Base-by-base conservation (phyloP, 176 grass and related monocot genomes). In the Neostapfia colusana region DNA sequence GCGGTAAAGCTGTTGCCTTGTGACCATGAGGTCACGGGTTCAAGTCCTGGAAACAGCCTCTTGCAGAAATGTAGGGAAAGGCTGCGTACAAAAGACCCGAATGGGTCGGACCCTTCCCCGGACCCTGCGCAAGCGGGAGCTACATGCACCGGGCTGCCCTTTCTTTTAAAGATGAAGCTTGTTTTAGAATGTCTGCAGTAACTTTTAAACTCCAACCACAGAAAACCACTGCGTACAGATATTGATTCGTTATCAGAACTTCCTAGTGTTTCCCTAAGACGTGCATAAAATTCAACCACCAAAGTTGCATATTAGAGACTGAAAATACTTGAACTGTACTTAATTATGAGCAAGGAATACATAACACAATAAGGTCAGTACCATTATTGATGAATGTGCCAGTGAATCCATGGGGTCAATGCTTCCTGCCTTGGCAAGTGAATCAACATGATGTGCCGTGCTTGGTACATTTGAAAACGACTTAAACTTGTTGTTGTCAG, bases 401-500 rank as follows among this genome's bases (percentile, higher is more conserved):
- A 38, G 24, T 5, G 51, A 77, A 74, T 69, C 68, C 38, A 75
- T 77, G 17, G 67, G 58, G 49, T 82, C 81, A 36, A 65, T 74
- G 63, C 62, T 88, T 35, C 34, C 63, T 51, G 68, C 46, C 73
- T 46, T 83, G n/a, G 24, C 66, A 73, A 82, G 48, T 20, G 42
- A 55, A 64, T 81, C 77, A 65, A 43, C 57, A 77, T 51, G 57
- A 66, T 69, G 37, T 13, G 58, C 71, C 62, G 18, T 79, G 49
- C 75, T 55, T 42, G 40, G 4, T 11, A 73, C 40, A 79, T 69
- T 85, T 25, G 51, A 10, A 65, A 45, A 79, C 46, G 74, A 10
- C 23, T 69, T 89, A 55, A 42, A 74, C 43, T 78, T 81, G 73
- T 53, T 77, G 72, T 71, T 83, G 71, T 98, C 86, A 11, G 69